phyloP scores from a whole-genome alignment of 768 basidiomycete genomes.

The Calvatia gigantea region DNA sequence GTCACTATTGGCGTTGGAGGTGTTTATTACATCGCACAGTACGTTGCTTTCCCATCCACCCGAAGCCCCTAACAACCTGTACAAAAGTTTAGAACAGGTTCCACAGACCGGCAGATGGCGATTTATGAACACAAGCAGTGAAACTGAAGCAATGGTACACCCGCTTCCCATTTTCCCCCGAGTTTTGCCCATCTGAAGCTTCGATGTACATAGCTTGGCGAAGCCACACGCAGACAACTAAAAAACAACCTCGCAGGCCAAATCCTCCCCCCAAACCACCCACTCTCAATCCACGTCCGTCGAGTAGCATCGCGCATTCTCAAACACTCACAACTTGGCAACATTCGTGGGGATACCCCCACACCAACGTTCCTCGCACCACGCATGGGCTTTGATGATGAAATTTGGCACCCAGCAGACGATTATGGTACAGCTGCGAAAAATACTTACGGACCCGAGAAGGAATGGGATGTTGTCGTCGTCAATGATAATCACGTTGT shows the following conservation, averaged over 20 bases:
- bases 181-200: neutral
- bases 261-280: conserved; percentile 67
- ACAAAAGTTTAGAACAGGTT: conserved; percentile 73
- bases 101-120: conserved; percentile 85
- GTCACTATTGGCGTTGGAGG: conserved; percentile 15
- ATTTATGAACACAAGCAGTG: conserved; percentile 76
- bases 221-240: conserved; percentile 37
- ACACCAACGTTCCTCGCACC: conserved; percentile 16
- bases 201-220: conserved; percentile 33
- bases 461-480: conserved; percentile 71
- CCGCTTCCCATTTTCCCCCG: conserved; percentile 14
- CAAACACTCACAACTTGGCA: conserved; percentile 67
- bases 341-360: conserved; percentile 36
- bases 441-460: conserved; percentile 29
- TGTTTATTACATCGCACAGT: conserved; percentile 35
- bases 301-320: conserved; percentile 69
- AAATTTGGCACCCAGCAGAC: conserved; percentile 31
- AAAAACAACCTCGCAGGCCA: conserved; percentile 46
- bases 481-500: conserved; percentile 66
- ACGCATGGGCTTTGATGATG: conserved; percentile 23
- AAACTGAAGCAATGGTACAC: conserved; percentile 54
- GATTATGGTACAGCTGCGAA: conserved; percentile 20
- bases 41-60: conserved; percentile 10
- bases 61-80: neutral
- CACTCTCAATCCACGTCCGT: conserved; percentile 62